Evolutionary conservation across 768 basidiomycete species (phyloP).

Genomic region (Collybia nuda): DNA sequence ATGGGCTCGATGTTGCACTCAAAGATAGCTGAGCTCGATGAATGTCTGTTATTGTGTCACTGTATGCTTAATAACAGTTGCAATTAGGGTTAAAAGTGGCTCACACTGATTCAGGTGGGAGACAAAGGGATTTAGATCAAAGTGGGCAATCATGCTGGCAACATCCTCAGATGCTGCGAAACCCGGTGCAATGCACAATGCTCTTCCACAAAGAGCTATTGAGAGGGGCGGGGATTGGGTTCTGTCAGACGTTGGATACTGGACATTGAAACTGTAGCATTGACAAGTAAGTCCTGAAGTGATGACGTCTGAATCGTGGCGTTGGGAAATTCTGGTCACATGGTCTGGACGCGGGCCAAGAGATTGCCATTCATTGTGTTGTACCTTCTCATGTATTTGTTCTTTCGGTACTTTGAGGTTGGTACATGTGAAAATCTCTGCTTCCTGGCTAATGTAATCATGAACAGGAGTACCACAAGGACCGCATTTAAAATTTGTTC

Average conservation of each 20-base stretch:
- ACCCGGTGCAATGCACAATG: conserved; percentile 29
- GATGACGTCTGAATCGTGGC: no score
- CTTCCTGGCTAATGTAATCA: conserved; percentile 7
- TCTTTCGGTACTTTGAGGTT: conserved; percentile 99
- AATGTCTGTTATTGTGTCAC: conserved; percentile 35
- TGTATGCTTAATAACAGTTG: neutral
- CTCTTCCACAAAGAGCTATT: no score
- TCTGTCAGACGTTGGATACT: no score
- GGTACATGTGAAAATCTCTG: conserved; percentile 17
- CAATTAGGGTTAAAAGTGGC: conserved; percentile 40
- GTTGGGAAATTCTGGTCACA: no score
- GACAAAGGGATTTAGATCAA: conserved; percentile 82
- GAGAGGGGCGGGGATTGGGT: no score
- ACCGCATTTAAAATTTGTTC: conserved; percentile 91
- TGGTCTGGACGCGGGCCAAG: no score
- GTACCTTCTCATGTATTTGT: conserved; percentile 96
- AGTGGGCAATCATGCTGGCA: conserved; percentile 52
- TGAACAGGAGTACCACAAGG: conserved; percentile 94
- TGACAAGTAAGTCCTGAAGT: no score
- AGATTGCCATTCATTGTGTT: conserved; percentile 98
- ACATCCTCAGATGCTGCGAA: conserved; percentile 48
- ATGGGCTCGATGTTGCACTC: conserved; percentile 86
- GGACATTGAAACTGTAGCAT: no score
- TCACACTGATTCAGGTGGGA: conserved; percentile 66
- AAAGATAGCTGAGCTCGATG: conserved; percentile 87